A percentile compares a stretch with the other conserved stretches of the same genome.
Evolutionary conservation across 2,329 filamentous ascomycete species (phyloP).

Genomic region (Sporothrix phasma): DNA sequence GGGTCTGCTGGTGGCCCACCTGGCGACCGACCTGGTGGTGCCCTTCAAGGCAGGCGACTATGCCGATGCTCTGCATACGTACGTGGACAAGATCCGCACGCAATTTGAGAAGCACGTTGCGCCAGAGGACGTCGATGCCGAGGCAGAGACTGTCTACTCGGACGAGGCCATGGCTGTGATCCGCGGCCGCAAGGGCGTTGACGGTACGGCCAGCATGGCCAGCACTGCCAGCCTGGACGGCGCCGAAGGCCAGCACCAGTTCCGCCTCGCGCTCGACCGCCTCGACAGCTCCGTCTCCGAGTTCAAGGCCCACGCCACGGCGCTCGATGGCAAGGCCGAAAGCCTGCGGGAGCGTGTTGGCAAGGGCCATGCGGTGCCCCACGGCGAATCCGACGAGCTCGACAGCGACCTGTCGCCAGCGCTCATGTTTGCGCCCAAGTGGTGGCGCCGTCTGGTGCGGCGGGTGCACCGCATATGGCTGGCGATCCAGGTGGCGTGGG

Average conservation of each 20-base stretch:
- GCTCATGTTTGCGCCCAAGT: constrained; percentile 27
- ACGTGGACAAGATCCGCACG: constrained; percentile 42
- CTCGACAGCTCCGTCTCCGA: constrained; percentile 27
- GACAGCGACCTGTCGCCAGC: not conserved
- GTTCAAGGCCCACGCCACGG: constrained; percentile 30
- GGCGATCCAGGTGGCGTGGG: constrained; percentile 22
- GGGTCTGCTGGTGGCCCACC: constrained; percentile 49
- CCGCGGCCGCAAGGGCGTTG: constrained; percentile 13
- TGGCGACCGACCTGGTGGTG: constrained; percentile 53
- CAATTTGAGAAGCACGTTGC: constrained; percentile 31
- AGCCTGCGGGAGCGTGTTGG: constrained; percentile 29
- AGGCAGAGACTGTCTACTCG: not conserved
- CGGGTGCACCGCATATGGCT: constrained; percentile 41
- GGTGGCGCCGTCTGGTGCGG: constrained; percentile 56
- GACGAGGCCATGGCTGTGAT: constrained; percentile 20
- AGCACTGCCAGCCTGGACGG: not conserved
- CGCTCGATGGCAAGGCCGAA: constrained; percentile 38
- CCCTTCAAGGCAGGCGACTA: constrained; percentile 57
- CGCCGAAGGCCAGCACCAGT: constrained; percentile 11
- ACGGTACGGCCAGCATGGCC: not conserved
- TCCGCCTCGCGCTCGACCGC: constrained; percentile 23
- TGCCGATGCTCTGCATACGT: constrained; percentile 42
- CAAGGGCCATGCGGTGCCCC: too few relatives aligned
- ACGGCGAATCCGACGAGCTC: not conserved
- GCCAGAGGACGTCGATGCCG: not conserved